Conservation (phyloP, 2,329 filamentous ascomycete species). For the Tolypocladium endophyticum region DNA sequence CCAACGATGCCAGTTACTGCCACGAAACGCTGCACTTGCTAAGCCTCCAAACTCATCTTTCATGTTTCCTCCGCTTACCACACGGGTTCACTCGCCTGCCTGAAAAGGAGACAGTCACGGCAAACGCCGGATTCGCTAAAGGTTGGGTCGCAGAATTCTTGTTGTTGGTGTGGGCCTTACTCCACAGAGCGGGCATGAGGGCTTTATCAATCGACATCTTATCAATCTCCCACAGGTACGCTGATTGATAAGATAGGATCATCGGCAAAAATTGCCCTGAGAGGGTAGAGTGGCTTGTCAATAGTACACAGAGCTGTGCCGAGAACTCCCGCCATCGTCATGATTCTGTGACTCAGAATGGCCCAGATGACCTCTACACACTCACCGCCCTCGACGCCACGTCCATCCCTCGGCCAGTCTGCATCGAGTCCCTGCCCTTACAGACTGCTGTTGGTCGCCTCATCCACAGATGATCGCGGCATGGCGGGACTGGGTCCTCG, state of each 20-base stretch:
- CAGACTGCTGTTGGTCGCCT: background rate
- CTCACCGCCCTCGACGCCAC: background rate
- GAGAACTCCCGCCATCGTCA: background rate
- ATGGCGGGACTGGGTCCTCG: background rate
- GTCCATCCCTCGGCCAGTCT: background rate
- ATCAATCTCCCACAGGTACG: background rate
- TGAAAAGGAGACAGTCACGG: background rate
- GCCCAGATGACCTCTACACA: background rate
- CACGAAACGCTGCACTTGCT: background rate
- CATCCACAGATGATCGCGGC: background rate
- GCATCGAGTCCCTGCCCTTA: background rate
- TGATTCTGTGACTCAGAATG: background rate
- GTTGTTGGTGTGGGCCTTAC: background rate
- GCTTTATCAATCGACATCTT: background rate
- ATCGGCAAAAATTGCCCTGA: background rate
- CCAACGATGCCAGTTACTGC: background rate
- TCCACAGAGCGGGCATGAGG: background rate
- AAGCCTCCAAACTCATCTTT: background rate
- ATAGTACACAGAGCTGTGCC: background rate
- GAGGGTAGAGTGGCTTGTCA: background rate
- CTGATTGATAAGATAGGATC: constrained; percentile 1
- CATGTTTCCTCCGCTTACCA: background rate
- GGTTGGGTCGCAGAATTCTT: background rate
- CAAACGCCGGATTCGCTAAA: background rate
- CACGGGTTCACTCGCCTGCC: background rate